These are phyloP conservation scores for Isabelozyma rhagii DNA, from an alignment of 805 yeast genomes.

Conservation along the genomic window DNA sequence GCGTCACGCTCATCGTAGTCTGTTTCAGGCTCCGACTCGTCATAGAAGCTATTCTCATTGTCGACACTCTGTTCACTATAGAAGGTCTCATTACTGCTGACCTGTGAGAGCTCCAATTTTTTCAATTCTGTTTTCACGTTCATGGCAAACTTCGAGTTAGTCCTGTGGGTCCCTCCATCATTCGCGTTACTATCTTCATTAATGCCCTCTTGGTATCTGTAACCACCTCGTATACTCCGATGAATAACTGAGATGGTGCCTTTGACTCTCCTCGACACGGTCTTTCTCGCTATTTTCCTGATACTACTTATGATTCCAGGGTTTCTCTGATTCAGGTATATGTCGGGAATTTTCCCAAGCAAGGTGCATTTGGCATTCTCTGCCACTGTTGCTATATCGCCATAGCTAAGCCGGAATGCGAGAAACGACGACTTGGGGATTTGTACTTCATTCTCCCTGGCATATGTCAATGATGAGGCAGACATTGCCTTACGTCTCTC, in stretches of 20 bases:
- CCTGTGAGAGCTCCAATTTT: neutral
- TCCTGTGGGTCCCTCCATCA: neutral
- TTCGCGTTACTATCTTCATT: neutral
- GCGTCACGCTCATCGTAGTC: neutral
- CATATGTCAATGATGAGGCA: neutral
- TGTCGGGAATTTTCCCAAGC: slow-evolving; percentile 56
- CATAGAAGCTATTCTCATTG: neutral
- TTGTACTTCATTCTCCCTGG: slow-evolving; percentile 5
- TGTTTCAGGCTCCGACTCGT: neutral
- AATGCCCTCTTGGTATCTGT: neutral
- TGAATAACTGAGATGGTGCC: slow-evolving; percentile 3
- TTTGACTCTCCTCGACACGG: neutral
- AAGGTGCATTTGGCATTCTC: slow-evolving; percentile 46
- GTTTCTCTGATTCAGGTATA: slow-evolving; percentile 47
- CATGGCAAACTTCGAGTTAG: neutral
- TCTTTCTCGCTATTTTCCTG: neutral
- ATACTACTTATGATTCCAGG: neutral
- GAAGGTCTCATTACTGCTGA: neutral
- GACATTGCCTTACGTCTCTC: neutral
- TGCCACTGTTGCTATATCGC: slow-evolving; percentile 47
- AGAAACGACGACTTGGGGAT: slow-evolving; percentile 59
- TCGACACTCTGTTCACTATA: neutral
- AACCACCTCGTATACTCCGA: slow-evolving; percentile 4
- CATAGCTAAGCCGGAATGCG: slow-evolving; percentile 55
- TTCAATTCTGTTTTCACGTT: slow-evolving; percentile 3